phyloP scores from a whole-genome alignment of 2,329 filamentous ascomycete species.

The Pestalotiopsis fici region DNA sequence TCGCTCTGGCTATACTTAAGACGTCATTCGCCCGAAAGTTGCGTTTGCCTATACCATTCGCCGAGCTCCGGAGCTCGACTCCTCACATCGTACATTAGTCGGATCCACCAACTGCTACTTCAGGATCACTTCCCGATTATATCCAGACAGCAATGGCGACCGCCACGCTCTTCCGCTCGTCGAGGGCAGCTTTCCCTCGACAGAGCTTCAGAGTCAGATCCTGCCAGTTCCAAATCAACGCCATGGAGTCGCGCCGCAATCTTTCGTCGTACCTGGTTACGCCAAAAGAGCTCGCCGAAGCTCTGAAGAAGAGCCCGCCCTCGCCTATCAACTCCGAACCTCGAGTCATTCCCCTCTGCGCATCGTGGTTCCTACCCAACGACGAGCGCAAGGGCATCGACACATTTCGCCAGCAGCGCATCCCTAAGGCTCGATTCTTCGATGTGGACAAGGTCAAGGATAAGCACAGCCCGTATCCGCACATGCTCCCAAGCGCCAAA shows the following conservation, averaged over 20 bases:
- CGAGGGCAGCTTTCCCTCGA: slow-evolving; percentile 39
- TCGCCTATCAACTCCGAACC: slow-evolving; percentile 80
- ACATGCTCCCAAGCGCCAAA: slow-evolving; percentile 87
- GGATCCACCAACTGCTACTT: slow-evolving; percentile 6
- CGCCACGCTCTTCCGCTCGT: slow-evolving; percentile 41
- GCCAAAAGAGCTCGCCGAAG: slow-evolving; percentile 78
- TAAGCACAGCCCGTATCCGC: slow-evolving; percentile 83
- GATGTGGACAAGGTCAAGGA: slow-evolving; percentile 93
- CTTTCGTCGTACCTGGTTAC: slow-evolving; percentile 86
- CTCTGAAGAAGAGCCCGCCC: slow-evolving; percentile 79
- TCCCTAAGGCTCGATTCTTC: slow-evolving; percentile 92
- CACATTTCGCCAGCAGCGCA: slow-evolving; percentile 78
- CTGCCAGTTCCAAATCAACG: slow-evolving; percentile 28
- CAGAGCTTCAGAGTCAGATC: slow-evolving; percentile 27
- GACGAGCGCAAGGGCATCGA: slow-evolving; percentile 80
- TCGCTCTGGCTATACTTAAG: neutral
- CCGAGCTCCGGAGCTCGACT: slow-evolving; percentile 9
- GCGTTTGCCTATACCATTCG: slow-evolving; percentile 1
- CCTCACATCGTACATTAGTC: slow-evolving; percentile 9
- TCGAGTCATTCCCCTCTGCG: slow-evolving; percentile 85
- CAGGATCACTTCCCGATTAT: neutral
- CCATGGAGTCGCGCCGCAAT: slow-evolving; percentile 45
- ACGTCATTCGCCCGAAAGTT: slow-evolving; percentile 8
- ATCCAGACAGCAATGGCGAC: slow-evolving; percentile 40
- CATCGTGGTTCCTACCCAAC: slow-evolving; percentile 95